Base-by-base conservation (phyloP, 192 early-diverging fungal genomes). In the Podila minutissima region DNA sequence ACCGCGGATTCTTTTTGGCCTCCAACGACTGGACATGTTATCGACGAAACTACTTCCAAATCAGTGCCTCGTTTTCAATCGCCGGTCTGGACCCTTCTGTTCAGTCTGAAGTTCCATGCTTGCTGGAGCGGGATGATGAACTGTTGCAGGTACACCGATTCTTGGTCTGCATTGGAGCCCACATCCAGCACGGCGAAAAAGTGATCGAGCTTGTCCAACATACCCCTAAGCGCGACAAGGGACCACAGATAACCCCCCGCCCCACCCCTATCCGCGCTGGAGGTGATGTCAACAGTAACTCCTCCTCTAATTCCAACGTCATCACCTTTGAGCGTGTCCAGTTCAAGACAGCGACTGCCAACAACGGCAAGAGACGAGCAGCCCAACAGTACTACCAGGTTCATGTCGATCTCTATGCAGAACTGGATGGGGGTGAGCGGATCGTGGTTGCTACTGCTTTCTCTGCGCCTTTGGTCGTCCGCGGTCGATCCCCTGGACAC, bases 321-420 rank as follows among this genome's bases (percentile, higher is more conserved):
- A 90, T 91, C 11, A 94, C 94, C 50, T 99, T 95, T 78, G 96
- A 99, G 66, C 89, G 97, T 41, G 87, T 99, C 48, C 97, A 99
- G 86, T 99, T 99, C 91, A 98, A 98, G 74, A 93, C 93, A 0
- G 97, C 97, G 24, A 99, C 97, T 0, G 95, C 95, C 29, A 99
- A 98, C 83, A 98, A 97, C 71, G 95, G 95, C 61, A 96, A 96
- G 82, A 90, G 97, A 55, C 86, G 95, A 24, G 95, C 94, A 17
- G 95, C 96, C 13, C 97, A 99, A 82, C 97, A 99, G 75, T 97
- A 97, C 84, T 96, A 97, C 71, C 88, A 91, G n/a, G 86, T 98
- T 49, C 76, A 88, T 28, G 90, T 96, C 1, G 92, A 95, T 71
- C 85, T 98, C 26, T 92, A 87, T 75, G 96, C 90, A n/a, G 88